A percentile compares a stretch with the other conserved stretches of the same genome.
Conservation (phyloP, 805 yeast genomes). For the Barnettozyma sp. region DNA sequence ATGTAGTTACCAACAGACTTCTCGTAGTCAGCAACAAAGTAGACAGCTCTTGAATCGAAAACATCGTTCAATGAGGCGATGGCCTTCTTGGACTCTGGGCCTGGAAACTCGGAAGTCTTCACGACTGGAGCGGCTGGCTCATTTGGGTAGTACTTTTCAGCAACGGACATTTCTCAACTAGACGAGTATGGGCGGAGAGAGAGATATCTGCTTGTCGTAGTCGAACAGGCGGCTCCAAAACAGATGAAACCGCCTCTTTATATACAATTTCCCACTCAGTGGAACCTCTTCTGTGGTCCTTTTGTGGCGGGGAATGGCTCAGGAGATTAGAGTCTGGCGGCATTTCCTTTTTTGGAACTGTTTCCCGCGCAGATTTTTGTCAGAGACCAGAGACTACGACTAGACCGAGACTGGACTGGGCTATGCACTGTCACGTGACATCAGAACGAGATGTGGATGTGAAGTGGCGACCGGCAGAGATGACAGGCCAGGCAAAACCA, state of each 20-base stretch:
- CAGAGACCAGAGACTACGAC: not conserved
- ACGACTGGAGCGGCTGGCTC: conserved; percentile 74
- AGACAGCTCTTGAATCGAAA: conserved; percentile 66
- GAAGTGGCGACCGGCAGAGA: too few relatives aligned
- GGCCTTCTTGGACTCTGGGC: conserved; percentile 56
- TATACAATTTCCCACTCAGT: too few relatives aligned
- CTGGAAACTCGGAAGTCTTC: conserved; percentile 59
- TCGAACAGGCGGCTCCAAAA: too few relatives aligned
- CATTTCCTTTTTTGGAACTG: conserved; percentile 4
- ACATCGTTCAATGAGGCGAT: conserved; percentile 50
- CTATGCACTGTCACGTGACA: too few relatives aligned
- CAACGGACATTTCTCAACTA: conserved; percentile 31
- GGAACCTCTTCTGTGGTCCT: too few relatives aligned
- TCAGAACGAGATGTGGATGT: too few relatives aligned
- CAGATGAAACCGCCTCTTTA: too few relatives aligned
- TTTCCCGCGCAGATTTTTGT: not conserved
- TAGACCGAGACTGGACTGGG: not conserved
- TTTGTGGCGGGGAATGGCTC: too few relatives aligned
- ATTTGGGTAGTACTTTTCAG: conserved; percentile 59
- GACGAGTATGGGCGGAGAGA: too few relatives aligned
- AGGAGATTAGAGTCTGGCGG: conserved; percentile 3
- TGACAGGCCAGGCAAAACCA: too few relatives aligned
- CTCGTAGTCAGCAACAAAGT: conserved; percentile 69
- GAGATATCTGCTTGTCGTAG: too few relatives aligned
- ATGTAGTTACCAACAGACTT: conserved; percentile 76